Percentiles rank a stretch among this genome's conserved stretches.
These are phyloP conservation scores for Camelina hispida DNA, from an alignment of 345 rosid genomes.

Conservation along the genomic window DNA sequence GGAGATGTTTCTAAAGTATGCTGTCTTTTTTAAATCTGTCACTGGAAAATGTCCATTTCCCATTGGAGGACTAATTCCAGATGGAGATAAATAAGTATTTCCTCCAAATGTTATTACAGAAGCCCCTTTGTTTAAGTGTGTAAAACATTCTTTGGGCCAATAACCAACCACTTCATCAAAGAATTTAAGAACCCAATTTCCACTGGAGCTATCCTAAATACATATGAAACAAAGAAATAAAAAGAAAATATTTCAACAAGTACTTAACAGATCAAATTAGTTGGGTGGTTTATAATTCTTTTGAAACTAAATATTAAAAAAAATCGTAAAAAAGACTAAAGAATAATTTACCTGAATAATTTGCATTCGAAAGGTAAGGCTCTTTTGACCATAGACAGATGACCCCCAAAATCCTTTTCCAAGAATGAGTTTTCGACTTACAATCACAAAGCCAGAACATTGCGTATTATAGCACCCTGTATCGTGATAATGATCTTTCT, in stretches of 20 bases:
- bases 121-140: conserved; percentile 23
- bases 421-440: background rate
- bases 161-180: conserved; percentile 21
- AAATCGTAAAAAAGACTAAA: background rate
- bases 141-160: conserved; percentile 28
- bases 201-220: conserved; percentile 23
- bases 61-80: conserved; percentile 32
- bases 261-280: background rate
- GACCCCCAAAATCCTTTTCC: conserved; percentile 13
- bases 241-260: background rate
- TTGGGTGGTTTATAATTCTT: background rate
- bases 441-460: conserved; percentile 40
- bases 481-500: conserved; percentile 23
- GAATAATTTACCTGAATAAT: conserved; percentile 21
- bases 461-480: conserved; percentile 37
- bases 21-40: background rate
- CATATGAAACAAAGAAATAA: background rate
- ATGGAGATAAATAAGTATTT: background rate
- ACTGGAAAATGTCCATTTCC: conserved; percentile 29
- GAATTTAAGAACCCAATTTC: conserved; percentile 31
- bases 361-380: background rate
- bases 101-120: conserved; percentile 36
- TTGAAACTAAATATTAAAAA: background rate
- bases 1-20: background rate
- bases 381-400: conserved; percentile 12